Conservation (phyloP, 495 filamentous ascomycete genomes). For the Chaetomium fimeti region DNA sequence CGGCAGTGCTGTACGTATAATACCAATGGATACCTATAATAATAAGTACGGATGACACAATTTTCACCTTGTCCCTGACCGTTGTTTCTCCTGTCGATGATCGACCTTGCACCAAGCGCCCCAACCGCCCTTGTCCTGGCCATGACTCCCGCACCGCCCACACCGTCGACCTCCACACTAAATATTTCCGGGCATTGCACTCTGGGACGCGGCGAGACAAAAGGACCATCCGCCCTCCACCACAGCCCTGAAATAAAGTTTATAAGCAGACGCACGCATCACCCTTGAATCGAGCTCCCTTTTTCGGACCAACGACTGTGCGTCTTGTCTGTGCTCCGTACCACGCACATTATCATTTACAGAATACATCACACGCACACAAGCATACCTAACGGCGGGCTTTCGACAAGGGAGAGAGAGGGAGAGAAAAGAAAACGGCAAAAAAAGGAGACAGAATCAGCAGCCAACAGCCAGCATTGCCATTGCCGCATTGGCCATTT, state of each 20-base stretch:
- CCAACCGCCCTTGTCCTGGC: conserved; percentile 26
- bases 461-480: neutral
- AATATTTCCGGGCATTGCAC: conserved; percentile 36
- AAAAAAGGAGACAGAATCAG: too few species aligned
- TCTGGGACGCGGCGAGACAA: conserved; percentile 34
- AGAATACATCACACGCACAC: neutral
- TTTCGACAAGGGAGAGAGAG: too few species aligned
- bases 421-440: too few species aligned
- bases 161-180: conserved; percentile 29
- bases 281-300: conserved; percentile 3
- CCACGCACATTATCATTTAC: neutral
- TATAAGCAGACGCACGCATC: conserved; percentile 13
- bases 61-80: conserved; percentile 11
- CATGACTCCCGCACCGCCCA: conserved; percentile 29
- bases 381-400: neutral
- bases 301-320: conserved; percentile 1
- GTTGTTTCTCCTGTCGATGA: conserved; percentile 14
- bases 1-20: neutral
- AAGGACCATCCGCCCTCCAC: conserved; percentile 16
- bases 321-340: neutral
- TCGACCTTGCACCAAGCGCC: conserved; percentile 7
- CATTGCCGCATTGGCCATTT: neutral
- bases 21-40: conserved; percentile 12
- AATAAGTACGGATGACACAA: conserved; percentile 16
- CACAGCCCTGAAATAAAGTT: conserved; percentile 21